A percentile compares a stretch with the other conserved stretches of the same genome.
These are phyloP conservation scores for Dalbergia oliveri DNA, from an alignment of 306 rosid species.

Conservation along the genomic window DNA sequence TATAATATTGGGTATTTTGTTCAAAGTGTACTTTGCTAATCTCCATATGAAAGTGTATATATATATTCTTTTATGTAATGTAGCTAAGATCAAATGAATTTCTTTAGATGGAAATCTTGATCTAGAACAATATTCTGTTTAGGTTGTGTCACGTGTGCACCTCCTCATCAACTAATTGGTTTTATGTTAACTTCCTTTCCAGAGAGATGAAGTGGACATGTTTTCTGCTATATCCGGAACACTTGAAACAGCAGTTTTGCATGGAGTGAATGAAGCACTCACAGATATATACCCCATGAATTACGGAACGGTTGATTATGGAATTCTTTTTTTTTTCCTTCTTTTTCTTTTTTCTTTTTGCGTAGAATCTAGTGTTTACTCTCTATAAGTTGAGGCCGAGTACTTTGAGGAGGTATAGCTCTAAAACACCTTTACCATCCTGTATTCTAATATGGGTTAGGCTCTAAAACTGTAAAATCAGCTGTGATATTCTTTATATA, in stretches of 20 bases:
- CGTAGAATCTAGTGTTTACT: constrained; percentile 9
- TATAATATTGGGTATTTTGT: no score
- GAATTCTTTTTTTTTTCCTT: neutral
- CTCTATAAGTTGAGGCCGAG: neutral
- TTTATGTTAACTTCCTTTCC: neutral
- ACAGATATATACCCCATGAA: constrained; percentile 10
- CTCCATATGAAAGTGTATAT: no score
- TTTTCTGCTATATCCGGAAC: neutral
- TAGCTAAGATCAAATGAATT: neutral
- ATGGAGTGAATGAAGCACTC: constrained; percentile 17
- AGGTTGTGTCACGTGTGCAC: neutral
- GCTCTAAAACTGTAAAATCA: no score
- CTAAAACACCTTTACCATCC: no score
- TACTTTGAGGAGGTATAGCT: neutral
- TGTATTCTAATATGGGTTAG: no score
- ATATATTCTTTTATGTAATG: neutral
- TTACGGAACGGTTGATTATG: constrained; percentile 9
- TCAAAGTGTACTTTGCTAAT: no score
- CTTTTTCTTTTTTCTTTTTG: neutral
- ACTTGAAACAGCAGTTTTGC: neutral
- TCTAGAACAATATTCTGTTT: neutral
- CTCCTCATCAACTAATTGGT: neutral
- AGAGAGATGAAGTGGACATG: neutral
- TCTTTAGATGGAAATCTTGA: neutral
- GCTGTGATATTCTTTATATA: no score